These are phyloP conservation scores for Penicillium corylophilum DNA, from an alignment of 2,329 filamentous ascomycete species.

Conservation along the genomic window DNA sequence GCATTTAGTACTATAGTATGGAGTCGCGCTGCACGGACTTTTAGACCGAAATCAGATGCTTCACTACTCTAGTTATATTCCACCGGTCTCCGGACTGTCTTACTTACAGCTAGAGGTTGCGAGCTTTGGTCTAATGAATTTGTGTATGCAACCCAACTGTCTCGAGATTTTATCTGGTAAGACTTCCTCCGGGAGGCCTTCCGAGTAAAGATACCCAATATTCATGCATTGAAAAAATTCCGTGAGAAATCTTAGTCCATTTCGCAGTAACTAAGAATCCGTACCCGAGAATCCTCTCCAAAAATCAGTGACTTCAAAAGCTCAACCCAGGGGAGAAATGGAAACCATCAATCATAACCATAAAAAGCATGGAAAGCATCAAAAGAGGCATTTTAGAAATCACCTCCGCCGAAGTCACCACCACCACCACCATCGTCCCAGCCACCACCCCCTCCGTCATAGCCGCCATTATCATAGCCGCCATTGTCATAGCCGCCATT, in stretches of 20 bases:
- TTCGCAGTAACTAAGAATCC: background rate
- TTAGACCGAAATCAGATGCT: background rate
- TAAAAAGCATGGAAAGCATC: background rate
- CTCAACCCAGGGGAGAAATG: background rate
- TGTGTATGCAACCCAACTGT: background rate
- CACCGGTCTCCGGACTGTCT: background rate
- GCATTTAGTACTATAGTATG: background rate
- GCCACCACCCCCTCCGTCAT: constrained; percentile 32
- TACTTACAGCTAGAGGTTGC: background rate
- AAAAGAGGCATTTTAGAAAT: constrained; percentile 18
- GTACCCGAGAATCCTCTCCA: background rate
- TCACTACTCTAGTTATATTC: background rate
- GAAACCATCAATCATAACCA: background rate
- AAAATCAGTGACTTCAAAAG: background rate
- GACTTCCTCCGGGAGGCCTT: background rate
- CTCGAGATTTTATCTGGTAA: background rate
- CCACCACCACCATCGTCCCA: constrained; percentile 31
- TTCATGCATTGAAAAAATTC: background rate
- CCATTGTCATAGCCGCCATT: constrained; percentile 25
- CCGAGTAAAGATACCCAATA: background rate
- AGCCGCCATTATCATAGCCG: constrained; percentile 35
- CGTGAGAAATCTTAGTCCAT: background rate
- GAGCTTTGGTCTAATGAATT: background rate
- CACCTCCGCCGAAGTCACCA: constrained; percentile 30
- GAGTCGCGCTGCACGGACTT: background rate